These are phyloP conservation scores for Groenewaldozyma tartarivorans DNA, from an alignment of 805 yeast genomes.

Conservation along the genomic window DNA sequence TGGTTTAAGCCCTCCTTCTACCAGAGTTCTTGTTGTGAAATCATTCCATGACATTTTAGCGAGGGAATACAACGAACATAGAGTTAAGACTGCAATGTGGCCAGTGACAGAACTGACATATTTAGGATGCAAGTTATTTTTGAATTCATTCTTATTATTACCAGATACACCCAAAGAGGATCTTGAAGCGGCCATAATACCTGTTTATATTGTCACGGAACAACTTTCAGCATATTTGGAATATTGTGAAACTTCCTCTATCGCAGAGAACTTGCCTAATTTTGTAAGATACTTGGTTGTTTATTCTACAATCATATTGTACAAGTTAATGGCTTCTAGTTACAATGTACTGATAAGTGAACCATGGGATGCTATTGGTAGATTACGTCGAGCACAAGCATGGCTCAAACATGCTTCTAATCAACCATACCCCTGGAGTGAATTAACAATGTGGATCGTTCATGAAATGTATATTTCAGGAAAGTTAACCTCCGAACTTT, in stretches of 20 bases:
- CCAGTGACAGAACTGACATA: conserved; percentile 3
- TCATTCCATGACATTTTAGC: conserved; percentile 4
- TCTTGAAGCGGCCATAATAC: conserved; percentile 2
- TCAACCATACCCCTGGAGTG: conserved; percentile 3
- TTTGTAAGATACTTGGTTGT: conserved; percentile 3
- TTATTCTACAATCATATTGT: conserved; percentile 5
- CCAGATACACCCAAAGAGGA: conserved; percentile 7
- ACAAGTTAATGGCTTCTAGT: conserved; percentile 7
- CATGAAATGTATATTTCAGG: conserved; percentile 8
- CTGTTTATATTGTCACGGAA: conserved; percentile 4
- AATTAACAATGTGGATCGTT: background rate
- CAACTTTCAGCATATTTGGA: conserved; percentile 1
- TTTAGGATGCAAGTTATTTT: conserved; percentile 4
- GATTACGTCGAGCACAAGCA: background rate
- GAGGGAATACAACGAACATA: background rate
- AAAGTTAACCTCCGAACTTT: conserved; percentile 2
- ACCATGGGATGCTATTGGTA: background rate
- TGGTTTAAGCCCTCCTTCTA: conserved; percentile 6
- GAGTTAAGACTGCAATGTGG: conserved; percentile 3
- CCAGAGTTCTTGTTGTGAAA: conserved; percentile 3
- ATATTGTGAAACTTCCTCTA: background rate
- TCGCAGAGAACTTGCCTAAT: conserved; percentile 1
- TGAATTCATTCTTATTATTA: conserved; percentile 2
- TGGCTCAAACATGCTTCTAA: background rate
- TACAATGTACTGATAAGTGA: conserved; percentile 6